Percentiles rank a stretch among this genome's conserved stretches.
phyloP scores from a whole-genome alignment of 495 filamentous ascomycete genomes.

The Hypoxylon lenormandii region DNA sequence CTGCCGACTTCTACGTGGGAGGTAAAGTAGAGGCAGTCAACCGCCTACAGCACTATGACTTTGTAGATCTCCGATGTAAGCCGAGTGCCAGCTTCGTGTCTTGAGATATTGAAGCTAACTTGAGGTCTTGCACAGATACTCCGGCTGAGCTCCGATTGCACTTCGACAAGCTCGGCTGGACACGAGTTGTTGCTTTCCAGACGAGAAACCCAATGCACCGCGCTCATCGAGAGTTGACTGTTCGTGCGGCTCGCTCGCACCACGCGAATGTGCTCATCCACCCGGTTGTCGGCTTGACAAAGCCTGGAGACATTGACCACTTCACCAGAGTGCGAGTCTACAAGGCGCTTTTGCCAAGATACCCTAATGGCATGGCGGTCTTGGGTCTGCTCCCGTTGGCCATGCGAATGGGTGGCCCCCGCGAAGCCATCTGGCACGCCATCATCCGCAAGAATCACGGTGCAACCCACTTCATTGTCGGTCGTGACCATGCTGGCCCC shows the following conservation, averaged over 20 bases:
- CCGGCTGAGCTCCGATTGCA: slow-evolving; percentile 93
- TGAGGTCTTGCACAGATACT: slow-evolving; percentile 69
- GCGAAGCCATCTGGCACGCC: slow-evolving; percentile 99
- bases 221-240: slow-evolving; percentile 95
- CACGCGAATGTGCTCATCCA: slow-evolving; percentile 99
- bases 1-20: slow-evolving; percentile 89
- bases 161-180: slow-evolving; percentile 99
- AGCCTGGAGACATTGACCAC: slow-evolving; percentile 99
- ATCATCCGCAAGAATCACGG: slow-evolving; percentile 99
- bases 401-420: slow-evolving; percentile 98
- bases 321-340: slow-evolving; percentile 99
- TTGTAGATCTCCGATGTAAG: slow-evolving; percentile 93
- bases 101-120: slow-evolving; percentile 24
- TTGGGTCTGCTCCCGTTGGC: slow-evolving; percentile 94
- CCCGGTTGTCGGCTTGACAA: slow-evolving; percentile 96
- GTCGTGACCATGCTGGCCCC: slow-evolving; percentile 95
- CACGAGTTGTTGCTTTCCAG: slow-evolving; percentile 96
- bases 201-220: slow-evolving; percentile 99
- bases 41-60: slow-evolving; percentile 96
- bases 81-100: background rate
- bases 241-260: slow-evolving; percentile 91
- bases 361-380: slow-evolving; percentile 99
- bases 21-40: slow-evolving; percentile 95
- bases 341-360: slow-evolving; percentile 93
- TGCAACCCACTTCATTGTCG: slow-evolving; percentile 98